These are phyloP conservation scores for Melaleuca quinquenervia DNA, from an alignment of 345 rosid genomes.

Conservation along the genomic window DNA sequence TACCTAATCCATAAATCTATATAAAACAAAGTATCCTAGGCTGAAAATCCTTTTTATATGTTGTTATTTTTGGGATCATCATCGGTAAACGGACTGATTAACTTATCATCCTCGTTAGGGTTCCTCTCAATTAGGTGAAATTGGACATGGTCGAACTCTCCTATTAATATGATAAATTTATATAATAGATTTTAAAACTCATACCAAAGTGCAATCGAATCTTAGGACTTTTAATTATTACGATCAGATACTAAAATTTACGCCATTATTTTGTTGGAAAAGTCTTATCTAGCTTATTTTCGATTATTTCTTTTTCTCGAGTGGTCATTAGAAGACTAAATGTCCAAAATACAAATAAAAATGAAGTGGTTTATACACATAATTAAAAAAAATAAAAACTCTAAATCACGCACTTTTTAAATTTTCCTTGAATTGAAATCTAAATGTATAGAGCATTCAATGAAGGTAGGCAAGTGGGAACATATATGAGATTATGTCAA, in stretches of 20 bases:
- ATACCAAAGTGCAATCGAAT: neutral
- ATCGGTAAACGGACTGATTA: neutral
- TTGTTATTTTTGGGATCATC: neutral
- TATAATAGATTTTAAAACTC: neutral
- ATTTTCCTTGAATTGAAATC: neutral
- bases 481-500: neutral
- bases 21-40: neutral
- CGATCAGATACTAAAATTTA: neutral
- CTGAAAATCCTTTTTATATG: neutral
- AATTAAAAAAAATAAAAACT: neutral
- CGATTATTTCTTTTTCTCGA: neutral
- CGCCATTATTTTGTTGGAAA: too few relatives aligned
- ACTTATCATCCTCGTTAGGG: neutral
- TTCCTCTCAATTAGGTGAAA: neutral
- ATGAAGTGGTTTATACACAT: neutral
- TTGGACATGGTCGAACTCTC: neutral
- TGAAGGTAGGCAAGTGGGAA: too few relatives aligned
- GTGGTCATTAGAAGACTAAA: neutral
- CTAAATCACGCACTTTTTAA: neutral
- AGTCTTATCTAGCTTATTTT: too few relatives aligned
- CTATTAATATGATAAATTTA: neutral
- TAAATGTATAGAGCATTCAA: too few relatives aligned
- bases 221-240: neutral
- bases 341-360: rapidly evolving
- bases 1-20: neutral